A percentile compares a stretch with the other conserved stretches of the same genome.
These are phyloP conservation scores for Sporothrix schenckii DNA, from an alignment of 2,329 filamentous ascomycete species.

Conservation along the genomic window DNA sequence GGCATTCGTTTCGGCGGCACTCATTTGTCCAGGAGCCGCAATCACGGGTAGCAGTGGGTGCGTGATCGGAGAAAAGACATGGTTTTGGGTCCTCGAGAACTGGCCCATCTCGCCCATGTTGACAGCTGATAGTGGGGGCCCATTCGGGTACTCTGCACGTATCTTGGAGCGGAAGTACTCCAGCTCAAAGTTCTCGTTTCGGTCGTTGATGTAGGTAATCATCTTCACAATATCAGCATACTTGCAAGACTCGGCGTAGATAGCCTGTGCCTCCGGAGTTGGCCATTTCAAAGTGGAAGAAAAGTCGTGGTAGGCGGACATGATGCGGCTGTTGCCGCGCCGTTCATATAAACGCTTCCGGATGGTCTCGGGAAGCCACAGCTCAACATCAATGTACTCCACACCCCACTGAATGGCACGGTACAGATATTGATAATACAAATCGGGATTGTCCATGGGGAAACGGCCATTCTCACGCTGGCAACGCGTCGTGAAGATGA, in stretches of 20 bases:
- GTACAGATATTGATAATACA: constrained; percentile 80
- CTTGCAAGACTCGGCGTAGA: constrained; percentile 71
- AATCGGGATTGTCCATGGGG: constrained; percentile 74
- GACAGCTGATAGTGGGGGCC: constrained; percentile 76
- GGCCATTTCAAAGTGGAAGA: constrained; percentile 84
- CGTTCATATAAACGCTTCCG: constrained; percentile 67
- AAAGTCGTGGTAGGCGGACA: constrained; percentile 91
- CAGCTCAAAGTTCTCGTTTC: constrained; percentile 86
- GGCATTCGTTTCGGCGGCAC: constrained; percentile 81
- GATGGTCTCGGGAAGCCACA: constrained; percentile 81
- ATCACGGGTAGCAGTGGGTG: constrained; percentile 82
- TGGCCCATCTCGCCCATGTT: constrained; percentile 90
- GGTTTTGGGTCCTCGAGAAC: constrained; percentile 80
- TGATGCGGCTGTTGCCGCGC: constrained; percentile 79
- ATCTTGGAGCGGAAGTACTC: constrained; percentile 85
- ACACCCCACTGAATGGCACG: constrained; percentile 86
- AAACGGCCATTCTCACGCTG: constrained; percentile 81
- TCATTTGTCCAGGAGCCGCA: constrained; percentile 82
- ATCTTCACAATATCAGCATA: constrained; percentile 89
- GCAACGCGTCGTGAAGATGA: constrained; percentile 85
- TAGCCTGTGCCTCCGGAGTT: constrained; percentile 68
- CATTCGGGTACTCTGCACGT: constrained; percentile 66
- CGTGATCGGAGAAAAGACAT: constrained; percentile 84
- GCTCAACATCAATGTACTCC: constrained; percentile 86
- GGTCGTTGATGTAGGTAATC: constrained; percentile 79